Base-by-base conservation (phyloP, 345 rosid genomes). In the Alliaria petiolata region DNA sequence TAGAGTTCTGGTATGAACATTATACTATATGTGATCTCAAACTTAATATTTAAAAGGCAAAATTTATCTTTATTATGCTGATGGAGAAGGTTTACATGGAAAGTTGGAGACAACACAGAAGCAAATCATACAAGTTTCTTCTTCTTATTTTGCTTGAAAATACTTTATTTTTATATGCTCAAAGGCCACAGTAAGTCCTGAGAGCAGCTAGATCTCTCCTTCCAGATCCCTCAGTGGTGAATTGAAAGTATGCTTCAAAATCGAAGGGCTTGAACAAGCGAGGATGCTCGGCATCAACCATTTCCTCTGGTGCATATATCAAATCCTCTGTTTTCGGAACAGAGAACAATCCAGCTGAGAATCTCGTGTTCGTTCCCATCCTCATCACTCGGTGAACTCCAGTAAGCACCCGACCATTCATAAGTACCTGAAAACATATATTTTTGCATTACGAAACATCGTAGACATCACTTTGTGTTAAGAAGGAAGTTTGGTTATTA, bases 351-450 rank as follows among this genome's bases (percentile, higher is more conserved):
- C 71, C 74, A 33, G 33, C 47, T 4, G 81, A 76, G 65, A 74
- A 53, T 69, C 83, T 80, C 2, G 73, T 28, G 46, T 71, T 66
- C 1, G 40, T 55, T 57, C 80, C 85, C 49, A 25, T 20, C 82
- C 81, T 67, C 60, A 67, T 68, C 14, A 79, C 85, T 13, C 83
- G 70, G 30, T 82, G 83, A 15, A 34, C 19, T 7, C 78, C 64
- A 0, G 78, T 31, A n/a, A 40, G 62, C 11, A 80, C 26, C 19
- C 83, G 34, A 45, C 76, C 82, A 30, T 82, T 82, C 13, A 63
- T 14, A 65, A 79, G 65, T 6, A 75, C 83, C 81, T 82, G 54
- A 55, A 54, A 57, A 44, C 30, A 43, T 53, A 22, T 22, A 1
- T 22, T 22, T 1, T n/a, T n/a, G n/a, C 62, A 2, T 10, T 11